Percentiles rank a stretch among this genome's conserved stretches.
Conservation (phyloP, 768 basidiomycete genomes). For the Tulasnella sp. region DNA sequence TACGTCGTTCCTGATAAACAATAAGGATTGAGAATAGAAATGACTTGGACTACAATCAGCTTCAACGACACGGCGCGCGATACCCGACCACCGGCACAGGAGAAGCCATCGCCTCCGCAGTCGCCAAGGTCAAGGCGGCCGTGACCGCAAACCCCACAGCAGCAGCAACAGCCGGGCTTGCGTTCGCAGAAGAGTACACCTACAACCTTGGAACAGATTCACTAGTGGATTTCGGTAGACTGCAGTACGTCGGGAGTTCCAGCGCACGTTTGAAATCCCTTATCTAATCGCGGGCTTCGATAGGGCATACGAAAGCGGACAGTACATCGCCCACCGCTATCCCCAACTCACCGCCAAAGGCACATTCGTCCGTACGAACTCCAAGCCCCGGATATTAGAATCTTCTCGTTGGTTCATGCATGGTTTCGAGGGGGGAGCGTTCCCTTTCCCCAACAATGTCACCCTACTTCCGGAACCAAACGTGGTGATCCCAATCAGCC, state of each 20-base stretch:
- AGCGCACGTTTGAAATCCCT: not conserved
- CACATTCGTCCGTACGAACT: constrained; percentile 1
- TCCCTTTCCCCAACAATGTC: not conserved
- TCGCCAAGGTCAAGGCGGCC: not conserved
- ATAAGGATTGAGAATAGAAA: not conserved
- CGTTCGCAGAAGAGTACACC: not conserved
- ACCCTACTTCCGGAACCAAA: not conserved
- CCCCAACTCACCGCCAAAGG: not conserved
- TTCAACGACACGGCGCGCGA: constrained; percentile 8
- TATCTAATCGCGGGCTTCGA: not conserved
- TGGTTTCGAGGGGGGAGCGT: not conserved
- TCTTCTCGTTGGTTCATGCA: constrained; percentile 10
- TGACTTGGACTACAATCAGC: not conserved
- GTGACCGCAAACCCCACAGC: not conserved
- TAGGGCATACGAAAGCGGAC: not conserved
- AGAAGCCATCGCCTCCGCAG: not conserved
- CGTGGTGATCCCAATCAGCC: not conserved
- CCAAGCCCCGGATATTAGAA: not conserved
- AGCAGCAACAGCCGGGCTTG: not conserved
- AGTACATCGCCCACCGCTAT: not conserved
- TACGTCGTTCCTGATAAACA: not conserved
- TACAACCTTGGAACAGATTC: not conserved
- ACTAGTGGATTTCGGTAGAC: constrained; percentile 4
- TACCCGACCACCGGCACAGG: not conserved
- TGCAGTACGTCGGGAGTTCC: not conserved